Conservation (phyloP, 169 alveolate genomes). For the Neospora caninum region DNA sequence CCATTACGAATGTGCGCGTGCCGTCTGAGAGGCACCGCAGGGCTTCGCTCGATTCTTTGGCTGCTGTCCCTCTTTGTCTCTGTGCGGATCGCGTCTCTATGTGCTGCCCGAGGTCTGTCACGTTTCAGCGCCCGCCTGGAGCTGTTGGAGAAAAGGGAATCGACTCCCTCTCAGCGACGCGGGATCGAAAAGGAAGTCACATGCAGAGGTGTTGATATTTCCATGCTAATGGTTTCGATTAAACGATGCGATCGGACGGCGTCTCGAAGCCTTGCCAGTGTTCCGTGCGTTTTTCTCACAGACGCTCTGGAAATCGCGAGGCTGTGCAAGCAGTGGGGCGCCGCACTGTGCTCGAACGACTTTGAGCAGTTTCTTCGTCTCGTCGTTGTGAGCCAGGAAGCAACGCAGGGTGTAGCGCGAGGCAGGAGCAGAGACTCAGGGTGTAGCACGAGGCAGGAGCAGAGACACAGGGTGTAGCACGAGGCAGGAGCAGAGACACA, state of each 20-base stretch:
- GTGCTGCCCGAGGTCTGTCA: no score
- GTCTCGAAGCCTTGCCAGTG: not conserved
- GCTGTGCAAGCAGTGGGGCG: constrained; percentile 47
- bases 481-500: not conserved
- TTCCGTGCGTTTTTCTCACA: not conserved
- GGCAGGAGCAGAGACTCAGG: not conserved
- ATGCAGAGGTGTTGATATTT: no score
- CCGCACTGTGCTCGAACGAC: constrained; percentile 58
- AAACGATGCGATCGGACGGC: not conserved
- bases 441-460: not conserved
- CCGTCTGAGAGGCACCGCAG: no score
- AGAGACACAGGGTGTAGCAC: not conserved
- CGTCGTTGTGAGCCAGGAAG: not conserved
- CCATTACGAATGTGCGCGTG: no score
- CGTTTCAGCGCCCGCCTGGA: no score
- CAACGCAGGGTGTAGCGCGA: not conserved
- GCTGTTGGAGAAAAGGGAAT: no score
- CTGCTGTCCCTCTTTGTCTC: no score
- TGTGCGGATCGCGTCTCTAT: no score
- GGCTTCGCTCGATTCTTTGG: no score
- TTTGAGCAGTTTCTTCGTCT: constrained; percentile 55
- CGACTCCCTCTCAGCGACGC: no score
- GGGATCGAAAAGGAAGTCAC: no score
- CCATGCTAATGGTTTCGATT: no score
- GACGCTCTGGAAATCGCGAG: constrained; percentile 38